Percentiles rank a stretch among this genome's conserved stretches.
Evolutionary conservation across 2,329 filamentous ascomycete species (phyloP).

Genomic region (Pseudocercospora crystallina): DNA sequence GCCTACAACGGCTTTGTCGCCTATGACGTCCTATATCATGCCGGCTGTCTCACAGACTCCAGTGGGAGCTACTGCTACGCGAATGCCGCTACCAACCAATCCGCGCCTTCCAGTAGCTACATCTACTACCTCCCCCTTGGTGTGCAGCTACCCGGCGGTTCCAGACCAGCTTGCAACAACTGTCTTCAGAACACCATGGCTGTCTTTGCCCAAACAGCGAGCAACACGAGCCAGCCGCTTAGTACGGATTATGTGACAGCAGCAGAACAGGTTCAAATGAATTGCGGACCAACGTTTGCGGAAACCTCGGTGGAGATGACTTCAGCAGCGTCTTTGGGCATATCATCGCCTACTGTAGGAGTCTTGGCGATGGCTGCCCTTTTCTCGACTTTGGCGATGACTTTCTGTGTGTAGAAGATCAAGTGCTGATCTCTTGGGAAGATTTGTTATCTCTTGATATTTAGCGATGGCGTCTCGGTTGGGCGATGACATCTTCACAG

Average conservation of each 20-base stretch:
- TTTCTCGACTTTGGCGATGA: constrained; percentile 5
- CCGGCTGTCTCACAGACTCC: constrained; percentile 71
- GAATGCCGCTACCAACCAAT: constrained; percentile 75
- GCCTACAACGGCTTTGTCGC: constrained; percentile 74
- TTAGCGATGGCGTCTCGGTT: constrained; percentile 19
- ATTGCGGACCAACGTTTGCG: constrained; percentile 57
- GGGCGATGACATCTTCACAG: not conserved
- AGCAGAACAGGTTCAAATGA: constrained; percentile 69
- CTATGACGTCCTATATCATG: constrained; percentile 76
- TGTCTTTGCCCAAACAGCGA: constrained; percentile 70
- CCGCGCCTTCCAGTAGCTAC: constrained; percentile 69
- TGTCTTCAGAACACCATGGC: constrained; percentile 81
- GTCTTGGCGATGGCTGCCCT: constrained; percentile 1
- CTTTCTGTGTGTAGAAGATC: constrained; percentile 21
- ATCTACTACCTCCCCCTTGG: constrained; percentile 86
- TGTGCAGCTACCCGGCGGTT: constrained; percentile 63
- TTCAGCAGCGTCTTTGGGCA: not conserved
- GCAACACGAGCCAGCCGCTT: constrained; percentile 65
- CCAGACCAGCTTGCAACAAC: constrained; percentile 69
- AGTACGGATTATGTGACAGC: constrained; percentile 68
- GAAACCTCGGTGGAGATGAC: constrained; percentile 15
- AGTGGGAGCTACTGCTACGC: constrained; percentile 69
- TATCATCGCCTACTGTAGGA: not conserved
- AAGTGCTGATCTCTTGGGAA: constrained; percentile 27
- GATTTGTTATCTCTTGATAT: not conserved